Evolutionary conservation across 1,139 yeast genomes (phyloP), one percentile per base, ranked within the genome.

Genomic region (Debaryomycetaceae sp.): DNA sequence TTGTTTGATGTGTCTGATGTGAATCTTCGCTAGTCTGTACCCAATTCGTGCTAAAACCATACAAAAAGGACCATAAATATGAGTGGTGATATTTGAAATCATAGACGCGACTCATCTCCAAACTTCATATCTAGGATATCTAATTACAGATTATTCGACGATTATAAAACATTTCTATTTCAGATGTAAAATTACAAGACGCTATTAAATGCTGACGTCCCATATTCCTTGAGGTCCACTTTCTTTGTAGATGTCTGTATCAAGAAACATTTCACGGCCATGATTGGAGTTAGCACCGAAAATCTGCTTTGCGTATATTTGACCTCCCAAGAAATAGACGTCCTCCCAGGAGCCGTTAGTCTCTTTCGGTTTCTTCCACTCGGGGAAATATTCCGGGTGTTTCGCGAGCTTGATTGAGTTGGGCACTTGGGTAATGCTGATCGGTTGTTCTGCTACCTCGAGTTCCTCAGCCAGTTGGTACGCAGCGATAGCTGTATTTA

Each of bases 311-410:
- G 96, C 83, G 40, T 89, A 86, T 44, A 91, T 86, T 63, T 89
- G 88, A 1, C 89, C 96, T 2, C 98, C 98, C 49, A 91, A 70
- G 59, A 91, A 88, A 49, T 84, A 81, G 31, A 68, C 68, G 53
- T 88, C 93, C 49, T 86, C 84, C 80, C 81, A 77, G 24, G 76
- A 70, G 6, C 86, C 85, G 2, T 88, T 89, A 40, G 48, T 55
- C 37, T 69, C 75, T 56, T 72, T 72, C 38, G 81, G 79, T 55
- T 83, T 83, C 65, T 91, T 91, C 98, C 98, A 93, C 55, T 89
- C 97, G 1, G 96, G 89, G 66, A 93, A 93, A 63, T 93, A 91
- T 42, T 91, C 98, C 0, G 97, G 95, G 60, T 81, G 77, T 56
- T 85, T 85, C 31, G 85, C 82, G 43, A 82, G 62, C 53, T 78